A percentile compares a stretch with the other conserved stretches of the same genome.
These are phyloP conservation scores for Chlorophyllum brunneum DNA, from an alignment of 768 basidiomycete species.

Conservation along the genomic window DNA sequence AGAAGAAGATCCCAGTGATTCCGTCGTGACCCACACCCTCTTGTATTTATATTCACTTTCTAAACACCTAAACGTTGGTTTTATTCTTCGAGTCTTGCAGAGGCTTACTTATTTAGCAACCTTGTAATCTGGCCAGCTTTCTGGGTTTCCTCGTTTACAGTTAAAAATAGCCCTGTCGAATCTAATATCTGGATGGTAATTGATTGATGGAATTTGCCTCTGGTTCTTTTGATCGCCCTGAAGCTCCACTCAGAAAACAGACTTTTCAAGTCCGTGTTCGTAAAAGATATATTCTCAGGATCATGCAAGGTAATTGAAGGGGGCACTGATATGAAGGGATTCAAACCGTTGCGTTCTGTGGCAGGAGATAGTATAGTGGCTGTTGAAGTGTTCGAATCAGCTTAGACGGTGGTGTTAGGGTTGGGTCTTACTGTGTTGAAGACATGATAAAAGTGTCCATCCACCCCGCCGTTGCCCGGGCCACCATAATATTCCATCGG, in stretches of 20 bases:
- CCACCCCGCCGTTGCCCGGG: slow-evolving; percentile 49
- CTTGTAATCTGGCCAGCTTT: too few relatives aligned
- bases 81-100: too few relatives aligned
- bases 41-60: too few relatives aligned
- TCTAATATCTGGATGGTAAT: too few relatives aligned
- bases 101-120: too few relatives aligned
- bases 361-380: slow-evolving; percentile 39
- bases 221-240: too few relatives aligned
- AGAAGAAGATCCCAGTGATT: background rate
- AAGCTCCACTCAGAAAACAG: too few relatives aligned
- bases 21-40: background rate
- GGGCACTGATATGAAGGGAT: background rate
- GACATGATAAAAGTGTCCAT: slow-evolving; percentile 76
- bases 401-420: background rate
- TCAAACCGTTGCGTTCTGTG: slow-evolving; percentile 23
- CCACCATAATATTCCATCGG: slow-evolving; percentile 66
- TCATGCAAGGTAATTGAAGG: background rate
- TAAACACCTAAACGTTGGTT: too few relatives aligned
- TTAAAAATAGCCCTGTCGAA: too few relatives aligned
- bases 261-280: too few relatives aligned
- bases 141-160: too few relatives aligned
- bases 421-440: slow-evolving; percentile 55
- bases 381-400: slow-evolving; percentile 16
- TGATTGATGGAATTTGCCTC: too few relatives aligned
- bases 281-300: background rate